Evolutionary conservation across 768 basidiomycete genomes (phyloP).

Genomic region (Termitomyces sp.): DNA sequence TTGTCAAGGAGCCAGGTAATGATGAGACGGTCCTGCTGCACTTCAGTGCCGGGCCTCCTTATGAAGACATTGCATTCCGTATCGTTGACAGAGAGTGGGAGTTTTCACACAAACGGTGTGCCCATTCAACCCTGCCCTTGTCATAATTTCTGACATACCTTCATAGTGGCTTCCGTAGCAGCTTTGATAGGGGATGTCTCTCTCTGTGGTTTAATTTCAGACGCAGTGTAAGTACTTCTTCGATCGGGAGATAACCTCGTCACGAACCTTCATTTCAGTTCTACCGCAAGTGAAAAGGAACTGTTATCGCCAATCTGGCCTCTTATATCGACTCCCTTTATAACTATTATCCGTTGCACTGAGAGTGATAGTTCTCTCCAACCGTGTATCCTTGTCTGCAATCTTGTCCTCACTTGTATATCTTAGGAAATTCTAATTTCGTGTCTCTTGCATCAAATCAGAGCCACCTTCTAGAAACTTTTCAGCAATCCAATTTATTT

Average conservation of each 20-base stretch:
- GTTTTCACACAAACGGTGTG: slow-evolving; percentile 90
- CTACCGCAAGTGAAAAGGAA: slow-evolving; percentile 61
- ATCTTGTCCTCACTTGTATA: neutral
- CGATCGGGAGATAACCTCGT: neutral
- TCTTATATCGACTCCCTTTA: neutral
- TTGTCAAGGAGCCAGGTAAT: slow-evolving; percentile 90
- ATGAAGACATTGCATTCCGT: slow-evolving; percentile 97
- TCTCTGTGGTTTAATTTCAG: slow-evolving; percentile 97
- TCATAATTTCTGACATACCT: neutral
- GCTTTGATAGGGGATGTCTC: slow-evolving; percentile 94
- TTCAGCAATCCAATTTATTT: neutral
- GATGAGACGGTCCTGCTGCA: slow-evolving; percentile 91
- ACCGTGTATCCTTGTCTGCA: neutral
- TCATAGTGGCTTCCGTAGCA: slow-evolving; percentile 86
- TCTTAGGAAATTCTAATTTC: neutral
- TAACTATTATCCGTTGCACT: neutral
- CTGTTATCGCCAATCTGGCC: too few species aligned
- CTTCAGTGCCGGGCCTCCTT: slow-evolving; percentile 95
- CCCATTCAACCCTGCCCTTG: slow-evolving; percentile 4
- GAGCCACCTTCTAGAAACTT: neutral
- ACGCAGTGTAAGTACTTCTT: slow-evolving; percentile 63
- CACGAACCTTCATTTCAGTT: slow-evolving; percentile 40
- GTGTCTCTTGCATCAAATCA: neutral
- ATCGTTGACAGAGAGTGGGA: slow-evolving; percentile 99
- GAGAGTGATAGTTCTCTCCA: too few species aligned